Evolutionary conservation across 805 yeast genomes (phyloP), one percentile per base, ranked within the genome.

Genomic region (Nakazawaea holstii): DNA sequence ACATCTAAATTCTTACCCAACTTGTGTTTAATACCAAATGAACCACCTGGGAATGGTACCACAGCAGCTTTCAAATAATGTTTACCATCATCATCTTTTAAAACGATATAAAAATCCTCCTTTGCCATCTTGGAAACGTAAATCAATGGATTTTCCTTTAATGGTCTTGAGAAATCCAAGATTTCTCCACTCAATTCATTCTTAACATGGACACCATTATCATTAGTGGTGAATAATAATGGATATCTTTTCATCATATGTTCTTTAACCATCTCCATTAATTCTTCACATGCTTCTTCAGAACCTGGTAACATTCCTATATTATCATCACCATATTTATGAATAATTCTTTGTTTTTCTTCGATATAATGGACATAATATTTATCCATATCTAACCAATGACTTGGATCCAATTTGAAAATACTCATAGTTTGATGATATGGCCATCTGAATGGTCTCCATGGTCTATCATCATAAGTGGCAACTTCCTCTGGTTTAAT

Each of bases 361-460:
- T 76, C 69, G 48, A 82, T 74, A 55, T 84, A 84, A 52, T 79
- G 82, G 61, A 79, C 70, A 58, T 82, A 84, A 63, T 80, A 84
- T 60, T 82, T 83, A 61, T 84, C 90, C 89, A 84, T 84, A 56
- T 84, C 89, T 53, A 84, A 64, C 90, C 90, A 84, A 64, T 84
- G 85, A 61, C 83, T 82, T 33, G 81, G 69, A 58, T 83, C 87
- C n/a, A 84, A 69, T 59, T 79, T 80, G 67, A 74, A 83, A 42
- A 84, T 82, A 13, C 84, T 76, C 90, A 84, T 84, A 1, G 89
- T 84, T 62, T 84, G 90, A 61, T 83, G 88, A 58, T 84, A 84
- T 28, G 90, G 90, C 82, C 86, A 81, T 57, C 90, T 69, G 65
- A 84, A 84, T 8, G 89, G 89, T 64, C 90, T 70, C 90, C 90